Conservation (phyloP, 371 early-diverging fungal species). For the Caulochytrium protostelioides region DNA sequence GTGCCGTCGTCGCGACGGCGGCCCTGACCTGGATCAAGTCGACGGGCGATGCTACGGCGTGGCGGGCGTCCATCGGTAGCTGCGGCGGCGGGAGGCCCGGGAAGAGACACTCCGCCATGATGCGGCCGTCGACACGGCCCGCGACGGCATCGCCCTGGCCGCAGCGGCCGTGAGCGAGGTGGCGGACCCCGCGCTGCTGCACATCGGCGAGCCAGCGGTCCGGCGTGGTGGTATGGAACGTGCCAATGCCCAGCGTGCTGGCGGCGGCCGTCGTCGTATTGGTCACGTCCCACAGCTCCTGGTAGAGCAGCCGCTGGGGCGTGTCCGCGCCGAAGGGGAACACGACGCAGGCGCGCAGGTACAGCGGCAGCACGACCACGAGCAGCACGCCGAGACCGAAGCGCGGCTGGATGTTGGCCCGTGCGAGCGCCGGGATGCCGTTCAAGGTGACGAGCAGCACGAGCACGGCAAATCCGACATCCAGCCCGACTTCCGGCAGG, state of each 20-base stretch:
- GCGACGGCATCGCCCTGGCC: no score
- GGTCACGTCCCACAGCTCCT: slow-evolving; percentile 5
- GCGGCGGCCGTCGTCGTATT: background rate
- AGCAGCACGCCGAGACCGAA: slow-evolving; percentile 2
- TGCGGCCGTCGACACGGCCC: no score
- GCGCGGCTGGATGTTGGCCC: slow-evolving; percentile 4
- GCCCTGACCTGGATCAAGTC: no score
- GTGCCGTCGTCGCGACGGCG: no score
- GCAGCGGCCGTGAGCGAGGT: no score
- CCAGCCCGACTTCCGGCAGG: slow-evolving; percentile 4
- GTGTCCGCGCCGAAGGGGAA: slow-evolving; percentile 7
- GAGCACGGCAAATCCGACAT: slow-evolving; percentile 5
- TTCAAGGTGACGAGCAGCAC: slow-evolving; percentile 5
- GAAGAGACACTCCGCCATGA: no score
- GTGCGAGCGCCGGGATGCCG: slow-evolving; percentile 7
- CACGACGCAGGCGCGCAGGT: slow-evolving; percentile 7
- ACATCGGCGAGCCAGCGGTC: background rate
- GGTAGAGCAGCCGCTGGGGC: slow-evolving; percentile 7
- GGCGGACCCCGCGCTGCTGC: background rate
- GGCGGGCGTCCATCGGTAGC: no score
- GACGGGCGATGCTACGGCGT: no score
- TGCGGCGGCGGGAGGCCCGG: no score
- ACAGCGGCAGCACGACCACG: background rate
- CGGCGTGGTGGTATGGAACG: background rate
- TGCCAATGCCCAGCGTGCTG: background rate